These are phyloP conservation scores for Cladosporium oxysporum DNA, from an alignment of 2,329 filamentous ascomycete genomes.

Conservation along the genomic window DNA sequence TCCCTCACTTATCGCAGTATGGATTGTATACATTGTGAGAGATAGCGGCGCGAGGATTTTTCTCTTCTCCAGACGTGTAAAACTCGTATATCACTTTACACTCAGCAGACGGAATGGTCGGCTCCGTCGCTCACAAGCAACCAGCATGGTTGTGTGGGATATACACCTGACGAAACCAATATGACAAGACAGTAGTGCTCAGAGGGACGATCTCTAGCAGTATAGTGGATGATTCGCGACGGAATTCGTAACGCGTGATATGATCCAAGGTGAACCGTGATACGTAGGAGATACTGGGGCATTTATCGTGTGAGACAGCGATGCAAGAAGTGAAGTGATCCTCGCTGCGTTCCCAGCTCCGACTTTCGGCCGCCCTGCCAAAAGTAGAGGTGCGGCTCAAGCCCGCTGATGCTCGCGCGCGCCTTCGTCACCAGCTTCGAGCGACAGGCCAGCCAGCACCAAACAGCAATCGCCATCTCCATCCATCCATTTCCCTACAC, in stretches of 20 bases:
- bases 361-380: constrained; percentile 3
- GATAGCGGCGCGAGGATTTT: not conserved
- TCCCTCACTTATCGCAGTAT: too few relatives aligned
- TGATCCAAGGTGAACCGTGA: too few relatives aligned
- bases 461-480: constrained; percentile 14
- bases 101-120: not conserved
- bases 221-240: too few relatives aligned
- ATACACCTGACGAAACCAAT: not conserved
- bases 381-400: constrained; percentile 6
- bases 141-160: not conserved
- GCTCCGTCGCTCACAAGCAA: not conserved
- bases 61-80: not conserved
- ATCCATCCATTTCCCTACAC: constrained; percentile 4
- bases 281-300: too few relatives aligned
- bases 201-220: not conserved
- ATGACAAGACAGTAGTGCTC: not conserved
- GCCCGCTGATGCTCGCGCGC: constrained; percentile 3
- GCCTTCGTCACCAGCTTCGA: constrained; percentile 15
- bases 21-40: not conserved
- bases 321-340: not conserved
- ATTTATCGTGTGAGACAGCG: not conserved
- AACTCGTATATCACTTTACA: not conserved
- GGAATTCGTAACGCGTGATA: too few relatives aligned
- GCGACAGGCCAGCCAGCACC: not conserved
- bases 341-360: not conserved